Evolutionary conservation across 1,284 basidiomycete genomes (phyloP).

Genomic region (Cryptococcus sp.): DNA sequence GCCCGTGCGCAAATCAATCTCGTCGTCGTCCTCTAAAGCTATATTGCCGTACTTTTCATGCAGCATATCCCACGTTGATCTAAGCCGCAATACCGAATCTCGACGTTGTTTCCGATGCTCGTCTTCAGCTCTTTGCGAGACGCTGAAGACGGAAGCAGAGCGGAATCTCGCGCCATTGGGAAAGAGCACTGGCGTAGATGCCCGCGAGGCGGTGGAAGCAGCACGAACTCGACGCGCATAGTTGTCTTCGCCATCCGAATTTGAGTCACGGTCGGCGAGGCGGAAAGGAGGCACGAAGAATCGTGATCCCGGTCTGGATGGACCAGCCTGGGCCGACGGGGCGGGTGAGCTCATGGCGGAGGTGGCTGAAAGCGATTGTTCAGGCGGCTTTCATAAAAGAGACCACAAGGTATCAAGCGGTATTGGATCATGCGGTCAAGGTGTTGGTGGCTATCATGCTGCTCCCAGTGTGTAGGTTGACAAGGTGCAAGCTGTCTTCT

Average conservation of each 20-base stretch:
- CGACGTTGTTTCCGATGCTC: constrained; percentile 12
- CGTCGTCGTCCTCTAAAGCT: constrained; percentile 49
- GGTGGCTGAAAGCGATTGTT: not conserved
- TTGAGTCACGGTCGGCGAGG: constrained; percentile 1
- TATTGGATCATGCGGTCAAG: not conserved
- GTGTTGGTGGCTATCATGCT: not conserved
- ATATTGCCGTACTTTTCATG: constrained; percentile 42
- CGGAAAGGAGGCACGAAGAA: not conserved
- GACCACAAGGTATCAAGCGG: too few species aligned
- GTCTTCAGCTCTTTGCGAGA: constrained; percentile 3
- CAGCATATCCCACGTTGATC: constrained; percentile 40
- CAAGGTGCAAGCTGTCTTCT: too few species aligned
- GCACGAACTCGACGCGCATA: too few species aligned
- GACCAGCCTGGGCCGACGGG: not conserved
- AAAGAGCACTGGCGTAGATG: constrained; percentile 14
- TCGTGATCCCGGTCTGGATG: constrained; percentile 6
- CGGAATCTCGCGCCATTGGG: constrained; percentile 13
- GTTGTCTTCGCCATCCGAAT: too few species aligned
- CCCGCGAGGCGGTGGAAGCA: not conserved
- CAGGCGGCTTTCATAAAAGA: too few species aligned
- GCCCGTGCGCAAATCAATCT: constrained; percentile 45
- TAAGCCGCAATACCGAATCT: constrained; percentile 23
- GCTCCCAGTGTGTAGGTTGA: too few species aligned
- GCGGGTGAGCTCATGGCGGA: not conserved
- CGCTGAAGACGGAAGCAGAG: constrained; percentile 14